Percentiles rank a stretch among this genome's conserved stretches.
Evolutionary conservation across 2,329 filamentous ascomycete species (phyloP).

Genomic region (Scedosporium apiospermum): DNA sequence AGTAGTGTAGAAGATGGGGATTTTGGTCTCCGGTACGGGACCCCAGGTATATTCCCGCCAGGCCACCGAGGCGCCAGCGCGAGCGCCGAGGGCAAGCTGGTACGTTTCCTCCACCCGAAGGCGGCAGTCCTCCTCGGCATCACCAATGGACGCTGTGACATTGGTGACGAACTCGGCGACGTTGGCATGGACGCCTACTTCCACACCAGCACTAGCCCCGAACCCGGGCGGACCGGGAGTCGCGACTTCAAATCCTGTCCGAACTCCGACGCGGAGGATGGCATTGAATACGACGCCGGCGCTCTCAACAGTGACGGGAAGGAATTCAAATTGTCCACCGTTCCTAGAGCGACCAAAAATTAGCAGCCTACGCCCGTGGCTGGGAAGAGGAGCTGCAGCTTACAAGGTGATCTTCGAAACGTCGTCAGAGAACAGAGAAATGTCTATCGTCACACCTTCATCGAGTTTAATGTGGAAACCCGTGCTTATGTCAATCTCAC

Average conservation of each 20-base stretch:
- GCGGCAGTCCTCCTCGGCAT: constrained; percentile 27
- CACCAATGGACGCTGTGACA: constrained; percentile 27
- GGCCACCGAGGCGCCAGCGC: constrained; percentile 40
- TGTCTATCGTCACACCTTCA: constrained; percentile 35
- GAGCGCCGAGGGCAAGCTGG: constrained; percentile 41
- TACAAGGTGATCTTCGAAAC: neutral
- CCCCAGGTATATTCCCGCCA: constrained; percentile 33
- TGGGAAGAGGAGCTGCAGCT: neutral
- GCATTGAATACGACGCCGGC: constrained; percentile 32
- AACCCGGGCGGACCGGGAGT: constrained; percentile 8
- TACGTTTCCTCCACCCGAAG: constrained; percentile 39
- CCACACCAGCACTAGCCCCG: constrained; percentile 32
- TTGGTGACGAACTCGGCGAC: constrained; percentile 45
- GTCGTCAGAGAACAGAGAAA: constrained; percentile 19
- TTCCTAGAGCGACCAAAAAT: constrained; percentile 23
- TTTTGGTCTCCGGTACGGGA: neutral
- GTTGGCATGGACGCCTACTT: constrained; percentile 38
- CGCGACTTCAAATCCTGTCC: neutral
- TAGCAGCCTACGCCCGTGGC: neutral
- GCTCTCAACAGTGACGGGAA: constrained; percentile 40
- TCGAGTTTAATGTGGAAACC: constrained; percentile 48
- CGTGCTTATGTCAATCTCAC: constrained; percentile 37
- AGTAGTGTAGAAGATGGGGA: neutral
- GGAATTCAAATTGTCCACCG: constrained; percentile 44
- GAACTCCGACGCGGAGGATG: constrained; percentile 32